A percentile compares a stretch with the other conserved stretches of the same genome.
Evolutionary conservation across 148 eudicot species (phyloP).

Genomic region (Mesembryanthemum crystallinum): DNA sequence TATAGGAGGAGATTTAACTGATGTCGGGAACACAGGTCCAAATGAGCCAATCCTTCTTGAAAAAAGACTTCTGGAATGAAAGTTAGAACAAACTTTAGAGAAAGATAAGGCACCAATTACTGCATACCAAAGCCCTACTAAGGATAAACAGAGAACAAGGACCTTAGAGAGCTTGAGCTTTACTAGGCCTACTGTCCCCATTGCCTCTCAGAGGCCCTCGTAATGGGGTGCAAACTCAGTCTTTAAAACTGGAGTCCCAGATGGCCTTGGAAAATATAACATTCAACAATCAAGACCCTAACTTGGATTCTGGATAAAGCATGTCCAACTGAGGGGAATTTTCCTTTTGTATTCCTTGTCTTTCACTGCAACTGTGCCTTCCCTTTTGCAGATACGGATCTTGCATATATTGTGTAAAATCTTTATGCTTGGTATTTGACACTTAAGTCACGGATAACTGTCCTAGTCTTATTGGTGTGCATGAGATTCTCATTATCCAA

Average conservation of each 20-base stretch:
- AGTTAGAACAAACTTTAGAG: neutral
- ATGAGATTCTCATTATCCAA: neutral
- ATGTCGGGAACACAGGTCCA: neutral
- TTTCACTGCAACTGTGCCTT: neutral
- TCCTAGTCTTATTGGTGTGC: neutral
- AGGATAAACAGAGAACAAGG: neutral
- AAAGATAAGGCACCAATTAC: neutral
- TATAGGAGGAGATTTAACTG: neutral
- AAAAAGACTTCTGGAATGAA: neutral
- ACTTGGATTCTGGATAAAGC: neutral
- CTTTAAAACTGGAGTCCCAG: neutral
- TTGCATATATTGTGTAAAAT: neutral
- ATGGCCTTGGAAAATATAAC: neutral
- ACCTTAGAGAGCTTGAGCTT: neutral
- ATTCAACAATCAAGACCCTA: too few species aligned
- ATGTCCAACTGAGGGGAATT: neutral
- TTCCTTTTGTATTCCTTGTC: neutral
- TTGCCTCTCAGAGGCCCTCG: neutral
- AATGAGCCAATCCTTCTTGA: neutral
- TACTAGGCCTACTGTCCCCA: neutral
- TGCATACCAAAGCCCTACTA: neutral
- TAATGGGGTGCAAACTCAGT: neutral
- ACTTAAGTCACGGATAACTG: neutral
- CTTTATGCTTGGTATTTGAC: neutral
- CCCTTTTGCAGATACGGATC: neutral